Evolutionary conservation across 306 rosid genomes (phyloP).

Genomic region (Sophora flavescens): DNA sequence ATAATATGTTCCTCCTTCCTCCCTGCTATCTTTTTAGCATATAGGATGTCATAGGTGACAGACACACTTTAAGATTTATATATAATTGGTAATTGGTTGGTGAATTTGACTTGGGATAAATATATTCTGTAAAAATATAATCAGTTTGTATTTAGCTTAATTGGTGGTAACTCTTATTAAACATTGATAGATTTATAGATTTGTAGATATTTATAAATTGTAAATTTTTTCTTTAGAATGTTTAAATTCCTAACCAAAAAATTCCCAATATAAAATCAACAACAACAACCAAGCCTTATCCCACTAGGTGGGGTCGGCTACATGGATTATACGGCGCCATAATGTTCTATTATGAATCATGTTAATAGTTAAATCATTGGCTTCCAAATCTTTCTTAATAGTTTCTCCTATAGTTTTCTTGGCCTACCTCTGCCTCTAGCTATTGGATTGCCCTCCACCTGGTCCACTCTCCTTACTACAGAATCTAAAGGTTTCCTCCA

Average conservation of each 20-base stretch:
- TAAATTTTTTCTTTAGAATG: neutral
- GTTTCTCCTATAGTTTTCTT: too few relatives aligned
- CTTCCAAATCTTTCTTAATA: too few relatives aligned
- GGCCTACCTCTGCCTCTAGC: too few relatives aligned
- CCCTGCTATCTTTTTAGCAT: neutral
- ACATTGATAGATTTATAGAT: neutral
- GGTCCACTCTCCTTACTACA: too few relatives aligned
- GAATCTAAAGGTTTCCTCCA: too few relatives aligned
- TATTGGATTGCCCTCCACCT: too few relatives aligned
- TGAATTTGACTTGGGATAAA: conserved; percentile 21
- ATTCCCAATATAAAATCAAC: neutral
- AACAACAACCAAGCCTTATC: too few relatives aligned
- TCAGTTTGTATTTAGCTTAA: conserved; percentile 26
- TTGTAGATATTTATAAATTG: neutral
- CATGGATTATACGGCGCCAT: too few relatives aligned
- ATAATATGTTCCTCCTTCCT: neutral
- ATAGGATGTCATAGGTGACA: neutral
- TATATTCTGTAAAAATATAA: conserved; percentile 6
- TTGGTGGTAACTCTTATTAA: neutral
- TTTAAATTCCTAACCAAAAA: conserved; percentile 10
- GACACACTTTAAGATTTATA: neutral
- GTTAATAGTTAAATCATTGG: too few relatives aligned
- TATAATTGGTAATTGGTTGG: conserved; percentile 27
- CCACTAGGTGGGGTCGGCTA: too few relatives aligned
- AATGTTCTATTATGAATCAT: too few relatives aligned